Base-by-base conservation (phyloP, 2,329 filamentous ascomycete genomes). In the Exophiala sideris region DNA sequence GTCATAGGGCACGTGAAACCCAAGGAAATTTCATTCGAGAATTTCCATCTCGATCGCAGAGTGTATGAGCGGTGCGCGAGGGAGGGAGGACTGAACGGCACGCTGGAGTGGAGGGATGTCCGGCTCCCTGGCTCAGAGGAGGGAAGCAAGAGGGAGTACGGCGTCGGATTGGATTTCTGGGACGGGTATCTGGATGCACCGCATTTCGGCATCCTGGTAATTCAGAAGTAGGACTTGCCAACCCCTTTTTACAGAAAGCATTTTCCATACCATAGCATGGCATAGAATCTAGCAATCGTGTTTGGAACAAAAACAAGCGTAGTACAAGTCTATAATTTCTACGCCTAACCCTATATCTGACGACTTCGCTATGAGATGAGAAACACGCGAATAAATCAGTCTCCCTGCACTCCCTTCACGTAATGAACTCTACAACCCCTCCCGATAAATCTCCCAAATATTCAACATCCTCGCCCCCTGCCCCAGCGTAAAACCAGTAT, bases 381-480 rank as follows among this genome's bases (percentile, higher is more conserved):
- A 29, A 29, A 29, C 24, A 29, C 7, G 7, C 24, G n/a, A 29
- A 5, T 29, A 5, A 29, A 29, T 18, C 24, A 29, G 24, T 29
- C 24, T 29, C 24, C 5, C 5, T 5, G 24, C 24, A 29, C 24
- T 1, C 24, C 7, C 24, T 29, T 29, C 24, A 29, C 5, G 7
- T 29, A 29, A 29, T 5, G 11, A 6, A 18, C 20, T 42, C 18
- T 38, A 52, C 36, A 50, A 34, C 4, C 68, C 70, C 38, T 65
- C 62, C 33, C 71, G 66, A 66, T 71, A 69, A 60, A 73, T 69
- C 34, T 62, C 66, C 75, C 76, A 83, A 70, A 82, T 74, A 60
- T 66, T 75, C 59, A 73, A 68, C 73, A 83, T 81, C 48, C 80
- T 67, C 53, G 70, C 64, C 16, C 73, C 68, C 70, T 83, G 80